These are phyloP conservation scores for Cystobasidium pallidum DNA, from an alignment of 1,284 basidiomycete species.

Conservation along the genomic window DNA sequence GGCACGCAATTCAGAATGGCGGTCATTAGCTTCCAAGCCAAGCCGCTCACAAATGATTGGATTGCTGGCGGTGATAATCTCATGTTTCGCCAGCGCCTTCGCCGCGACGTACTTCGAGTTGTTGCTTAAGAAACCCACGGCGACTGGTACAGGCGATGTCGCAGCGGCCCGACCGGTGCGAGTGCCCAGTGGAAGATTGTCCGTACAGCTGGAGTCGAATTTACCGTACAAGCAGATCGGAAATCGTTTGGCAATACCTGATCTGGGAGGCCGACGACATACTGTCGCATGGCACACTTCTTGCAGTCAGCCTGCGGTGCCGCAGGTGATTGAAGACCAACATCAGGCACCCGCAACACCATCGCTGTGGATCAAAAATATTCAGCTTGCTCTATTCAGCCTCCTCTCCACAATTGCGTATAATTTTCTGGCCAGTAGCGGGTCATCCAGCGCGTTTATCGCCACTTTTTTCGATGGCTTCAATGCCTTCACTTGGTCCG, in stretches of 20 bases:
- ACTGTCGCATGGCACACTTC: neutral
- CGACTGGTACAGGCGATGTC: neutral
- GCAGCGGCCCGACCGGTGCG: neutral
- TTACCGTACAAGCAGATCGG: neutral
- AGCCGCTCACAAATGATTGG: slow-evolving; percentile 53
- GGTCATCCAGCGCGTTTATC: neutral
- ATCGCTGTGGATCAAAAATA: slow-evolving; percentile 56
- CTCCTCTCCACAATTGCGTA: slow-evolving; percentile 54
- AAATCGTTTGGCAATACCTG: neutral
- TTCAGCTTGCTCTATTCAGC: slow-evolving; percentile 56
- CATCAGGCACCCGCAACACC: neutral
- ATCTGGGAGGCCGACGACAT: neutral
- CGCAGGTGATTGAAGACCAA: neutral
- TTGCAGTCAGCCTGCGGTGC: too few species aligned
- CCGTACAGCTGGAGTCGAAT: slow-evolving; percentile 20
- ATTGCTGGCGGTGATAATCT: slow-evolving; percentile 54
- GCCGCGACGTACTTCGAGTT: slow-evolving; percentile 58
- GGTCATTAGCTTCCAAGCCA: neutral
- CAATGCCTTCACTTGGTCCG: slow-evolving; percentile 54
- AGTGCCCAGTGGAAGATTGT: neutral
- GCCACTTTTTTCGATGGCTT: slow-evolving; percentile 53
- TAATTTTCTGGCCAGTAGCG: slow-evolving; percentile 46
- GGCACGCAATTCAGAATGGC: neutral
- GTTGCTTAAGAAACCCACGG: slow-evolving; percentile 52
- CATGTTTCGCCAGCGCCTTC: slow-evolving; percentile 56